Base-by-base conservation (phyloP, 768 basidiomycete species). In the Ramaria rubella region DNA sequence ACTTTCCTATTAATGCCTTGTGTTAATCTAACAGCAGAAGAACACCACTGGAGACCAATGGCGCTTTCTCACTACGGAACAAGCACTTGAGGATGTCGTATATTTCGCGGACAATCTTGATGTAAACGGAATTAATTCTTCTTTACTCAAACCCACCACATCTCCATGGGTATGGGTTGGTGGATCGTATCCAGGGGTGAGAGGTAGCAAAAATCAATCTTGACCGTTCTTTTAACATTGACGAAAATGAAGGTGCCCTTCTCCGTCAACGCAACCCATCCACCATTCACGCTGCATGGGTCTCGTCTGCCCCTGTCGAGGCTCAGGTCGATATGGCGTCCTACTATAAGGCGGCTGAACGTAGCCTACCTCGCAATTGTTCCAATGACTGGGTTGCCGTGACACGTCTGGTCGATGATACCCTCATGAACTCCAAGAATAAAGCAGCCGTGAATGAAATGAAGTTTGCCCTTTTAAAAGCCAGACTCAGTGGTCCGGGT, bases 341-440 rank as follows among this genome's bases (percentile, higher is more conserved):
- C 42, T 79, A 78, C 64, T 79, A 79, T 61, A 74, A 74, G 56
- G 76, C 76, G 0, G 77, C 76, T 1, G 77, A 78, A 57, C 71
- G 77, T 29, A 77, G 75, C 57, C 66, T 78, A 21, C 76, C 76
- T 0, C 68, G 76, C 17, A 79, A 79, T 60, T 79, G 77, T 58
- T 78, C 76, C 5, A 75, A 76, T 1, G 78, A 79, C 68, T 79
- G 77, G 77, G 73, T 76, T 49, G 73, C 74, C 3, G 74, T 78
- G 9, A 78, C 77, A 29, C 64, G 65, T 63, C 69, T 69, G 57
- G 74, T 75, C 6, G 75, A 76, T 58, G 63, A 69, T 33, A 67
- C 67, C 0, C 63, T 75, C 51, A 65, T 63, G 31, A 67, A 69
- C 30, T 49, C 55, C 2, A 69, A 74, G 46, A 69, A 70, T 21